Evolutionary conservation across 2,329 filamentous ascomycete species (phyloP).

Genomic region (Metarhizium brunneum): DNA sequence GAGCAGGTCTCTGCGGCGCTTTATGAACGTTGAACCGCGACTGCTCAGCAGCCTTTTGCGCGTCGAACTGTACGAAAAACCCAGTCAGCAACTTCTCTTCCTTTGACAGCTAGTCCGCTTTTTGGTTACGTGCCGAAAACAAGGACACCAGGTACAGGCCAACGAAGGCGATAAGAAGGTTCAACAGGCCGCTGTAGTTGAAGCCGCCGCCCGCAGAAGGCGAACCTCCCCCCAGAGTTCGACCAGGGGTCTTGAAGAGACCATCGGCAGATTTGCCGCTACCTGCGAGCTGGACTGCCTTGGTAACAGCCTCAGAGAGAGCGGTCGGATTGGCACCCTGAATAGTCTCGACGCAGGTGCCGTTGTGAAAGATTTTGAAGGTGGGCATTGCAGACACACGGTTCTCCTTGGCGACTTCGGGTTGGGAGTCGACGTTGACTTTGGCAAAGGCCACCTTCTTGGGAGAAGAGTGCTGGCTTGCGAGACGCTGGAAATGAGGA

Average conservation of each 20-base stretch:
- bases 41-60: conserved; percentile 50
- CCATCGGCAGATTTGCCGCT: conserved; percentile 32
- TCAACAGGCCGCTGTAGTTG: conserved; percentile 36
- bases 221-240: conserved; percentile 42
- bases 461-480: conserved; percentile 14
- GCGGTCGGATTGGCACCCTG: conserved; percentile 71
- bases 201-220: conserved; percentile 11
- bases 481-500: conserved; percentile 42
- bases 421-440: conserved; percentile 15
- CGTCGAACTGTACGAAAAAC: conserved; percentile 39
- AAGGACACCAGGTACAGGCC: conserved; percentile 53
- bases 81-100: conserved; percentile 14
- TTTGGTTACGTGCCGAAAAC: conserved; percentile 41
- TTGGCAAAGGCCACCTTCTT: conserved; percentile 14
- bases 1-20: conserved; percentile 6
- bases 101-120: conserved; percentile 2
- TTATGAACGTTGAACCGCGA: conserved; percentile 49
- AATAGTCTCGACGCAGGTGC: conserved; percentile 64
- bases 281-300: conserved; percentile 47
- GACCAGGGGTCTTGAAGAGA: conserved; percentile 43
- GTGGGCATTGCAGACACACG: conserved; percentile 84
- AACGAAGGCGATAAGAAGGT: conserved; percentile 43
- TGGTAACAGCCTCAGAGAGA: conserved; percentile 68
- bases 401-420: conserved; percentile 50
- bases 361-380: conserved; percentile 81